Evolutionary conservation across 1,284 basidiomycete species (phyloP).

Genomic region (Kalmanozyma brasiliensis): DNA sequence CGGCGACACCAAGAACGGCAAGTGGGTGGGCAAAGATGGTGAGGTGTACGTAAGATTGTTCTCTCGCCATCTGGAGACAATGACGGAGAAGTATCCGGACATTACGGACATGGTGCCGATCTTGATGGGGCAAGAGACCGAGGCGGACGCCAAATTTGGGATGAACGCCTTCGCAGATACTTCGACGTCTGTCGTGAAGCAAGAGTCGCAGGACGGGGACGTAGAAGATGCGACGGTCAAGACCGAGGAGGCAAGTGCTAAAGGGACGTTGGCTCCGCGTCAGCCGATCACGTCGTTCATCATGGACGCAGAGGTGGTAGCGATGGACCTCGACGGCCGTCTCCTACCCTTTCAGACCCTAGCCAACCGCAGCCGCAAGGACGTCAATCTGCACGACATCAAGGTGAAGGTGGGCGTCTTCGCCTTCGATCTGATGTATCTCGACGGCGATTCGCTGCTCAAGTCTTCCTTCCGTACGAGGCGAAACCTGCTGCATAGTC

Average conservation of each 20-base stretch:
- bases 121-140: constrained; percentile 45
- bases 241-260: neutral
- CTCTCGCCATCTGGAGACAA: constrained; percentile 88
- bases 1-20: constrained; percentile 40
- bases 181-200: neutral
- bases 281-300: constrained; percentile 75
- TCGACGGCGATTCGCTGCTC: constrained; percentile 75
- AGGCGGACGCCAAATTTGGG: constrained; percentile 21
- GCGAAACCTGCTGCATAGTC: constrained; percentile 74
- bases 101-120: constrained; percentile 72
- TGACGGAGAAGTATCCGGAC: constrained; percentile 91
- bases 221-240: neutral
- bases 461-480: constrained; percentile 79
- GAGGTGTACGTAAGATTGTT: constrained; percentile 77
- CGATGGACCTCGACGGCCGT: constrained; percentile 51
- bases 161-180: constrained; percentile 9
- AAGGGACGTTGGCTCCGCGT: neutral
- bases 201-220: neutral
- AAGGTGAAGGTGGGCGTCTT: constrained; percentile 65
- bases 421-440: constrained; percentile 63
- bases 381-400: constrained; percentile 60
- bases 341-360: constrained; percentile 65
- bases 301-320: constrained; percentile 79
- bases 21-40: constrained; percentile 55
- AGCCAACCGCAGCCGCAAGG: constrained; percentile 58